Base-by-base conservation (phyloP, 345 rosid species). In the Hirschfeldia incana region DNA sequence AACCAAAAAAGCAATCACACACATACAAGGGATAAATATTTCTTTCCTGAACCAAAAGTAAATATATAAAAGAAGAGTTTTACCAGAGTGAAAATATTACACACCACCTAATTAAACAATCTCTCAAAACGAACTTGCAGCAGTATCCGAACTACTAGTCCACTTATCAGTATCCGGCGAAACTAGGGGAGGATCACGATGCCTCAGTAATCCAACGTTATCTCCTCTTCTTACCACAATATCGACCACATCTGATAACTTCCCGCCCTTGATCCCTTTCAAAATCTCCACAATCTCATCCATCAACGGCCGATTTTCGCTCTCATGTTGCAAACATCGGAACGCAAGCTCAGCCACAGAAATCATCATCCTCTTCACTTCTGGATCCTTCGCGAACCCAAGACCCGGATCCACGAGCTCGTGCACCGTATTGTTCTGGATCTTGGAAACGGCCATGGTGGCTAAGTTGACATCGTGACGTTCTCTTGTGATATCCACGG, bases 291-390 rank as follows among this genome's bases (percentile, higher is more conserved):
- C 8, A 6, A 88, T 92, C 86, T 91, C 97, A 64, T 78, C 83
- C 95, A 94, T 92, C 27, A 89, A 77, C 13, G 97, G 98, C 84
- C 98, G 84, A 76, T 86, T 77, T 1, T 92, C 95, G 65, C 83
- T 89, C 66, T 91, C 97, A 15, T 91, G 87, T 73, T 94, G 97
- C 76, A 94, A 66, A 76, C 98, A 94, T 33, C 88, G 83, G 76
- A 94, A 92, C 5, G 89, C 98, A 70, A 94, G 72, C 64, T 86
- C 97, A 2, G 97, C 89, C 0, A 92, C 87, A 0, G 87, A 78
- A 5, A 88, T 88, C 27, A 85, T 63, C 86, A 15, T 82, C 71
- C 62, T 86, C 70, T 76, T 80, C 5, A 87, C 86, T 0, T 68
- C 74, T 8, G 9, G 36, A 76, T 91, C 88, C 7, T 69, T 80